These are phyloP conservation scores for Aureobasidium uvarum DNA, from an alignment of 2,329 filamentous ascomycete genomes.

Conservation along the genomic window DNA sequence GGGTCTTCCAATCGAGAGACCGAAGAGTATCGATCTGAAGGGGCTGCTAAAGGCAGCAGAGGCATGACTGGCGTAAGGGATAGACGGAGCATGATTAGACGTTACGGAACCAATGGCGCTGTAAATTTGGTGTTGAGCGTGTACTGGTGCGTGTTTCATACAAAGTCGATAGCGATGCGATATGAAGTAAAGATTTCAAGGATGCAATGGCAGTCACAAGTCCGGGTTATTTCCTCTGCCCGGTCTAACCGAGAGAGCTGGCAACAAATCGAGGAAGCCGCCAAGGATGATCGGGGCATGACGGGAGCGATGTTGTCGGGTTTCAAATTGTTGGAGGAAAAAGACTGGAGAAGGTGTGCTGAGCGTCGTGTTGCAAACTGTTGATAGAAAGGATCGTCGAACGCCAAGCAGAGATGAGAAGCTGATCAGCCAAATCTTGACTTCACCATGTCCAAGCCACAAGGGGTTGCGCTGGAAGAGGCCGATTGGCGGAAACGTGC, in stretches of 20 bases:
- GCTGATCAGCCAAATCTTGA: conserved; percentile 5
- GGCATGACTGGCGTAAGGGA: conserved; percentile 10
- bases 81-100: conserved; percentile 8
- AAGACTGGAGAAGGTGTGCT: conserved; percentile 18
- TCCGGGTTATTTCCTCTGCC: neutral
- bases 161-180: neutral
- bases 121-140: neutral
- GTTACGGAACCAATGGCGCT: neutral
- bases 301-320: neutral
- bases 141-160: neutral
- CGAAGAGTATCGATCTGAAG: conserved; percentile 94
- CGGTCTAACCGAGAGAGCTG: neutral
- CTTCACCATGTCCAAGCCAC: neutral
- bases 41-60: conserved; percentile 68
- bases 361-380: neutral
- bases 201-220: neutral
- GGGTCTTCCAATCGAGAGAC: conserved; percentile 92
- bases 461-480: neutral
- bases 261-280: neutral
- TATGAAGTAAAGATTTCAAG: neutral
- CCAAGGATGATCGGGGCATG: conserved; percentile 17
- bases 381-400: conserved; percentile 18
- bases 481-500: conserved; percentile 13
- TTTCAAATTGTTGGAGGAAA: neutral
- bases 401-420: conserved; percentile 14